Base-by-base conservation (phyloP, 1,284 basidiomycete species). In the Melanopsichium pennsylvanicum region DNA sequence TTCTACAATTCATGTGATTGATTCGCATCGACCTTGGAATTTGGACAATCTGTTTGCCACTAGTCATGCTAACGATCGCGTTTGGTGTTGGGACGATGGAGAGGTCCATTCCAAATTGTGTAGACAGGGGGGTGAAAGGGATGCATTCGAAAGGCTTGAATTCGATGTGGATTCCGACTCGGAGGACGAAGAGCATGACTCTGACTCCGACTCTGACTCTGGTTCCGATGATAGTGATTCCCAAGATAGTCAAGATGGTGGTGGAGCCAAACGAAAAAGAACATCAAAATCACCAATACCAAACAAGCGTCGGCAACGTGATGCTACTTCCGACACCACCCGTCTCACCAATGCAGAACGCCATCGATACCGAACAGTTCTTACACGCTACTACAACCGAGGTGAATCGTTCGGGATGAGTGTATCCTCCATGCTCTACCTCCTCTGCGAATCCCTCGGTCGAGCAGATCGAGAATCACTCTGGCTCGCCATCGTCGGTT, bases 321-420 rank as follows among this genome's bases (percentile, higher is more conserved):
- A n/a, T n/a, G n/a, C n/a, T n/a, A n/a, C 41, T 13, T 29, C 62
- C 1, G 22, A 42, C 16, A 27, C 26, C 11, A 41, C 54, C 0
- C 54, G 51, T 5, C 56, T 73, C 4, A 62, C 40, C 48, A 58
- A 57, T 18, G 52, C 58, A 7, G 67, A 69, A 43, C 57, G 74
- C 3, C 59, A 73, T 33, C 39, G 64, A 23, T 76, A 68, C 42
- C 67, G 78, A n/a, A 58, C 36, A n/a, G 38, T 78, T 4, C 55
- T 80, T 8, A 62, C 73, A 8, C 74, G 76, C 21, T 90, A 98
- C 82, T 97, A 96, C 79, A 85, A 86, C 63, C 85, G 87, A 7
- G 96, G 96, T 35, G 91, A 91, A 39, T 91, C 87, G 82, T 87
- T 90, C 75, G 93, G 93, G 2, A 93, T 95, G 83, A 92, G 91